Evolutionary conservation across 257 asterid genomes (phyloP).

Genomic region (Thymus quinquecostatus): DNA sequence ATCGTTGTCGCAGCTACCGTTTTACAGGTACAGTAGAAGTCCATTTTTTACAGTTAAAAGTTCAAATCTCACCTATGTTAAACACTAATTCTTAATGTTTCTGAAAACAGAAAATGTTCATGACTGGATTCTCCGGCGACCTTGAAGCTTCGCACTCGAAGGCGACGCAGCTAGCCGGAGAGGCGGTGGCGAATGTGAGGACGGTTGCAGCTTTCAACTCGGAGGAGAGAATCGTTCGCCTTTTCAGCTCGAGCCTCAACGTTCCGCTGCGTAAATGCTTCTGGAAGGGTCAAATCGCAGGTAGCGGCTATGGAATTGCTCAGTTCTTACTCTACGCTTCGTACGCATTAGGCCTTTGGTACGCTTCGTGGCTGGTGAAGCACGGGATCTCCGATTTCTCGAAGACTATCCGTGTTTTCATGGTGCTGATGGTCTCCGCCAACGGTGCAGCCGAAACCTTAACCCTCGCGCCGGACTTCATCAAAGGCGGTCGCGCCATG

Average conservation of each 20-base stretch:
- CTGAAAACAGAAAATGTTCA: constrained; percentile 79
- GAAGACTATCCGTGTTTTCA: constrained; percentile 80
- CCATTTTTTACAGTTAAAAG: not conserved
- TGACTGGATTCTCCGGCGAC: constrained; percentile 96
- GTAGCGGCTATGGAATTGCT: constrained; percentile 78
- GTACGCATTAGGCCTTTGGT: constrained; percentile 85
- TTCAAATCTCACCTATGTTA: not conserved
- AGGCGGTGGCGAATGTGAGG: constrained; percentile 83
- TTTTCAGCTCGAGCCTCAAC: constrained; percentile 61
- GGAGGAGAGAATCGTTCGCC: constrained; percentile 66
- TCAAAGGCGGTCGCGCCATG: constrained; percentile 92
- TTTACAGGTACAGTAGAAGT: constrained; percentile 56
- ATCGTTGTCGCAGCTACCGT: constrained; percentile 93
- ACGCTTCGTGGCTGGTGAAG: constrained; percentile 86
- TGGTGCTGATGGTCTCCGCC: constrained; percentile 90
- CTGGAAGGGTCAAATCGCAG: constrained; percentile 96
- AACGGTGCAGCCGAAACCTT: constrained; percentile 86
- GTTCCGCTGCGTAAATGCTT: constrained; percentile 75
- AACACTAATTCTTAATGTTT: not conserved
- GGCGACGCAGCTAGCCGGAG: constrained; percentile 95
- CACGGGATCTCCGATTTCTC: constrained; percentile 91
- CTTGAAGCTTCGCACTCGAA: constrained; percentile 86
- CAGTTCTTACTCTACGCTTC: constrained; percentile 80
- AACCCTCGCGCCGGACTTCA: constrained; percentile 80
- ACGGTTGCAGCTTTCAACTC: constrained; percentile 94